Evolutionary conservation across 805 yeast species (phyloP), one percentile per base, ranked within the genome.

Genomic region (Ogataea methanolica): DNA sequence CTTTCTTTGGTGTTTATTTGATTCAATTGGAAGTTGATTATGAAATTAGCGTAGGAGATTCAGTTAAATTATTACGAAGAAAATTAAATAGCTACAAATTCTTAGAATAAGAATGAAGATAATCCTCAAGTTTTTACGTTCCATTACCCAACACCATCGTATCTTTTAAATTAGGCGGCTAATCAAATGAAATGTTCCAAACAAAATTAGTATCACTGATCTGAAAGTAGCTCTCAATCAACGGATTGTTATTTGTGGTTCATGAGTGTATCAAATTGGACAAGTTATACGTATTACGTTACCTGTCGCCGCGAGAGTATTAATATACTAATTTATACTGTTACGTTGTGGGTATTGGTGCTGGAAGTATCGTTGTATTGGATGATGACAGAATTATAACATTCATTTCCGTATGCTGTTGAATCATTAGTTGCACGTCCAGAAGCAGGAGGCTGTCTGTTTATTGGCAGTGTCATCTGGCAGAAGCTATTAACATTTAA

Each of bases 1-100:
- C 56, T 2, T 61, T 48, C 41, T 49, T 61, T 26, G 64, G 64
- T 7, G 50, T 59, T 11, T 48, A 52, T 38, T 58, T 54, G 6
- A 54, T 61, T 21, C 63, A 60, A 44, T 47, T 53, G n/a, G 58
- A 56, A 26, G 42, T 51, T 31, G 50, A 48, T 7, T 61, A 58
- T 42, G 35, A 26, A 11, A 47, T 58, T 14, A 47, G 35, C 29
- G 58, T 51, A 14, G 62, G 64, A 8, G 63, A 61, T 38, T 19
- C 43, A 3, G 44, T 60, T 15, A 43, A 38, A 16, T 47, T 60
- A 22, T 33, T 39, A 21, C 53, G 53, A 36, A 50, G 62, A 21
- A 48, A 51, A 26, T 42, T 58, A 23, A 59, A 55, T 46, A 42
- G 26, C 11, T 57, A 57, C 23, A 49, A 47, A 23, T 19, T 38